These are phyloP conservation scores for Coriaria nepalensis DNA, from an alignment of 306 rosid genomes.

Conservation along the genomic window DNA sequence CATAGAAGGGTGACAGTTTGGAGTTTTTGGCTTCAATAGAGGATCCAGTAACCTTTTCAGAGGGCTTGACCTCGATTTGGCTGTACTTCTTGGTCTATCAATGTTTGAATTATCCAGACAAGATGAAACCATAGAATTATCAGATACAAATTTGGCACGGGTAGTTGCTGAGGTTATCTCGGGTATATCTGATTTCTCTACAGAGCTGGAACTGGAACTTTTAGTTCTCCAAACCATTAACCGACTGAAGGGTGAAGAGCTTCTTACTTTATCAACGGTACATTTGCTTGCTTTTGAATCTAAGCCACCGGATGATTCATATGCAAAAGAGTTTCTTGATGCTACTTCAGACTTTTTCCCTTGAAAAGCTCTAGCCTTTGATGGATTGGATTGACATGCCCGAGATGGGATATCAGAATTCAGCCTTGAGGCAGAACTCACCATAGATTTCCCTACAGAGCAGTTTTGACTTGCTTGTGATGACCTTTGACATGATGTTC, in stretches of 20 bases:
- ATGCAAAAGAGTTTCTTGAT: slow-evolving; percentile 23
- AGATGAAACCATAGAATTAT: slow-evolving; percentile 25
- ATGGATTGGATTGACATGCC: slow-evolving; percentile 34
- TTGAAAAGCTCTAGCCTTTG: slow-evolving; percentile 31
- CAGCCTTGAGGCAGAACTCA: slow-evolving; percentile 17
- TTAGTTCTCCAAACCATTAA: slow-evolving; percentile 47
- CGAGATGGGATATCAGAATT: slow-evolving; percentile 20
- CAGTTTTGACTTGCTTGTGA: slow-evolving; percentile 25
- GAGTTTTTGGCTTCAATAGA: slow-evolving; percentile 56
- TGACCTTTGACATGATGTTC: slow-evolving; percentile 23
- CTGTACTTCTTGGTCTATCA: slow-evolving; percentile 33
- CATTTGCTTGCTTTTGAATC: slow-evolving; percentile 27
- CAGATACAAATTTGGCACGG: slow-evolving; percentile 27
- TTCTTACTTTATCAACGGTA: slow-evolving; percentile 44
- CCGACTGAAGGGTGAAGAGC: slow-evolving; percentile 72
- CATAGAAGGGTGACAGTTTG: slow-evolving; percentile 24
- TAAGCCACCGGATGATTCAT: slow-evolving; percentile 23
- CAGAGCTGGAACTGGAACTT: slow-evolving; percentile 40
- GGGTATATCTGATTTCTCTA: slow-evolving; percentile 34
- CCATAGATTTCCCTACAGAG: slow-evolving; percentile 26
- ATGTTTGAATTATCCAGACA: slow-evolving; percentile 29
- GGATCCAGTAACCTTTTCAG: slow-evolving; percentile 83
- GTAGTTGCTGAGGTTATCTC: slow-evolving; percentile 25
- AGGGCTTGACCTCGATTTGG: slow-evolving; percentile 71
- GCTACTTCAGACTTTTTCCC: slow-evolving; percentile 22